phyloP scores from a whole-genome alignment of 2,329 filamentous ascomycete genomes.

The Ambrosiella beaveri region DNA sequence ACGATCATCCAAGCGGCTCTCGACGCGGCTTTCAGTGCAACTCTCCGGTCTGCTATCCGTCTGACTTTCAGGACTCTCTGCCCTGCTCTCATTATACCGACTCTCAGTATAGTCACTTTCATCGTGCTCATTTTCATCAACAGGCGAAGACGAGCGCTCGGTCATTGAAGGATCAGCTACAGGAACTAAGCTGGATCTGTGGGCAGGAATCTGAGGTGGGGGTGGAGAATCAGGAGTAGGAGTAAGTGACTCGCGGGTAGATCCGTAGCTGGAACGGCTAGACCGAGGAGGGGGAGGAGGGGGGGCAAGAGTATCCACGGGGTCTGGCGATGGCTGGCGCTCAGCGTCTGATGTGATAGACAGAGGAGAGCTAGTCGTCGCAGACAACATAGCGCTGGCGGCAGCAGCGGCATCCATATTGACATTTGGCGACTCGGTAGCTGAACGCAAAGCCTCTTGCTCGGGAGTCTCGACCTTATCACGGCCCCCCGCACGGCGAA shows the following conservation, averaged over 20 bases:
- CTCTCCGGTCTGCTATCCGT: neutral
- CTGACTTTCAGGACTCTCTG: neutral
- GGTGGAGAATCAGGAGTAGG: slow-evolving; percentile 3
- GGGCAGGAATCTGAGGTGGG: neutral
- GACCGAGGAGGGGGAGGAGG: slow-evolving; percentile 3
- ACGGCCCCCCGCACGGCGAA: slow-evolving; percentile 42
- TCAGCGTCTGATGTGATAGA: slow-evolving; percentile 27
- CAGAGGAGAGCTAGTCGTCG: slow-evolving; percentile 3
- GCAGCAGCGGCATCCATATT: slow-evolving; percentile 4
- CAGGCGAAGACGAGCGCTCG: slow-evolving; percentile 5
- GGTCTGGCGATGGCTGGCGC: slow-evolving; percentile 2
- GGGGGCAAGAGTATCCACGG: slow-evolving; percentile 1
- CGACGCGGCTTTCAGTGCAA: neutral
- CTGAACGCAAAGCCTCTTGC: slow-evolving; percentile 8
- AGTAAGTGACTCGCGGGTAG: slow-evolving; percentile 10
- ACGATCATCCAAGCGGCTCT: neutral
- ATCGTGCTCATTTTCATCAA: neutral
- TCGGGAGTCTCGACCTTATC: slow-evolving; percentile 21
- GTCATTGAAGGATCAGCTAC: neutral
- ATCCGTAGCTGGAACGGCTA: slow-evolving; percentile 6
- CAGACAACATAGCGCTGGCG: neutral
- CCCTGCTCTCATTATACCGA: neutral
- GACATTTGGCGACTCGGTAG: slow-evolving; percentile 2
- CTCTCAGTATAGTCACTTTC: neutral
- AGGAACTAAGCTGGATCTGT: neutral